Evolutionary conservation across 805 yeast genomes (phyloP).

Genomic region (Zygoascus bituminiphila): DNA sequence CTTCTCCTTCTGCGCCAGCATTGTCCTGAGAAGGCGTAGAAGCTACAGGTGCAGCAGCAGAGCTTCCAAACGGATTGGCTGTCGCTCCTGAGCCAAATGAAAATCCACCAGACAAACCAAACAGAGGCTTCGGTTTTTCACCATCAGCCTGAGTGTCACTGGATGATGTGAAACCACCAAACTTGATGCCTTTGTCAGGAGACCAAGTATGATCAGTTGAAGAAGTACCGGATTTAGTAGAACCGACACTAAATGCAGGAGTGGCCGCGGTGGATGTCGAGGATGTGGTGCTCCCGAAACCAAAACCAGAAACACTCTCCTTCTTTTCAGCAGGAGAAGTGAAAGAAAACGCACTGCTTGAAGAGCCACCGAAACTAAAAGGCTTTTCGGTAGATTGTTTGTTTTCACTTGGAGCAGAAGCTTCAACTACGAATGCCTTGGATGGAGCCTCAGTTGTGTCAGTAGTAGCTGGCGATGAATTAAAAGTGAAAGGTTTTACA

Average conservation of each 20-base stretch:
- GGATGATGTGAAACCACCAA: constrained; percentile 13
- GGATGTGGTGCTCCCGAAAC: neutral
- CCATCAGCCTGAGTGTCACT: neutral
- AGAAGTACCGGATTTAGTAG: neutral
- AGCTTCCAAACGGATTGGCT: neutral
- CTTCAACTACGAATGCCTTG: too few relatives aligned
- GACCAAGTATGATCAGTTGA: constrained; percentile 23
- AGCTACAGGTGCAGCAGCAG: neutral
- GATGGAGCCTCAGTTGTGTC: too few relatives aligned
- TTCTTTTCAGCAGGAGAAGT: neutral
- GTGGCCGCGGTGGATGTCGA: neutral
- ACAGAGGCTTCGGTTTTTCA: neutral
- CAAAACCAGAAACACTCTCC: neutral
- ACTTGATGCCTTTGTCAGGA: constrained; percentile 28
- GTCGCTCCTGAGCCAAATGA: constrained; percentile 5
- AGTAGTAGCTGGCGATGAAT: too few relatives aligned
- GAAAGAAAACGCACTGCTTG: too few relatives aligned
- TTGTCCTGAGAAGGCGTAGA: constrained; percentile 11
- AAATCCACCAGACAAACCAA: constrained; percentile 5
- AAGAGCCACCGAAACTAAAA: constrained; percentile 3
- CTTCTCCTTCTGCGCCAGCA: constrained; percentile 25
- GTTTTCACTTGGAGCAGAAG: neutral
- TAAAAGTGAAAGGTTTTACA: neutral
- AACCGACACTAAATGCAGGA: neutral
- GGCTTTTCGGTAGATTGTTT: neutral